Percentiles rank a stretch among this genome's conserved stretches.
Evolutionary conservation across 768 basidiomycete species (phyloP).

Genomic region (Dendrothele bispora): DNA sequence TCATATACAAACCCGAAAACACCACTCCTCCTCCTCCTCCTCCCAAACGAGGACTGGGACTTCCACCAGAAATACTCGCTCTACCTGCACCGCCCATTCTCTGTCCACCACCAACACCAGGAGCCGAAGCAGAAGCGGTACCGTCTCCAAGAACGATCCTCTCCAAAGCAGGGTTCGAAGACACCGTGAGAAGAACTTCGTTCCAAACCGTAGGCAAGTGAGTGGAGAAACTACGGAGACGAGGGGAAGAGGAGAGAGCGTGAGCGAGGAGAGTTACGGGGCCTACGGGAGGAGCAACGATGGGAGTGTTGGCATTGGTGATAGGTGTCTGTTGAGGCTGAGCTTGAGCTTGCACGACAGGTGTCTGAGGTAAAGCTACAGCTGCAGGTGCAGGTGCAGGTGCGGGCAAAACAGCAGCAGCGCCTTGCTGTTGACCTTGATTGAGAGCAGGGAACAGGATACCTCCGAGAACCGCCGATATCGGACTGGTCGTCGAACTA

Average conservation of each 20-base stretch:
- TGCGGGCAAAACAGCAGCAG: too few relatives aligned
- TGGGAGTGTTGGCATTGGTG: too few relatives aligned
- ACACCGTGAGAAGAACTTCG: slow-evolving; percentile 47
- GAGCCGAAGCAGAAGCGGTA: slow-evolving; percentile 22
- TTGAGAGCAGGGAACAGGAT: too few relatives aligned
- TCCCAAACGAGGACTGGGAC: too few relatives aligned
- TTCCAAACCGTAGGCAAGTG: slow-evolving; percentile 63
- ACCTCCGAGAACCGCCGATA: too few relatives aligned
- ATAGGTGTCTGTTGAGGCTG: too few relatives aligned
- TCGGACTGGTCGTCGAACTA: too few relatives aligned
- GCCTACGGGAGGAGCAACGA: slow-evolving; percentile 20
- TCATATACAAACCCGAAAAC: slow-evolving; percentile 56
- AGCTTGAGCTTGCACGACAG: too few relatives aligned
- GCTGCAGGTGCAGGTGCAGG: too few relatives aligned
- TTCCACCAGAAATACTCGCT: slow-evolving; percentile 13
- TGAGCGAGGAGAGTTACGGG: slow-evolving; percentile 33
- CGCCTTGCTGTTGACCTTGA: too few relatives aligned
- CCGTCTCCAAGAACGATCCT: slow-evolving; percentile 39
- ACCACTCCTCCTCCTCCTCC: slow-evolving; percentile 33
- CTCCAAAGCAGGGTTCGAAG: slow-evolving; percentile 47
- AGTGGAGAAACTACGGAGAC: slow-evolving; percentile 50
- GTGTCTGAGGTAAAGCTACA: too few relatives aligned
- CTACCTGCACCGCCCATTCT: slow-evolving; percentile 4
- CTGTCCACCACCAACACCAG: slow-evolving; percentile 10
- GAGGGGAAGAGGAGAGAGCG: slow-evolving; percentile 39